Base-by-base conservation (phyloP, 441 rosid genomes). In the Macaranga tanarius region DNA sequence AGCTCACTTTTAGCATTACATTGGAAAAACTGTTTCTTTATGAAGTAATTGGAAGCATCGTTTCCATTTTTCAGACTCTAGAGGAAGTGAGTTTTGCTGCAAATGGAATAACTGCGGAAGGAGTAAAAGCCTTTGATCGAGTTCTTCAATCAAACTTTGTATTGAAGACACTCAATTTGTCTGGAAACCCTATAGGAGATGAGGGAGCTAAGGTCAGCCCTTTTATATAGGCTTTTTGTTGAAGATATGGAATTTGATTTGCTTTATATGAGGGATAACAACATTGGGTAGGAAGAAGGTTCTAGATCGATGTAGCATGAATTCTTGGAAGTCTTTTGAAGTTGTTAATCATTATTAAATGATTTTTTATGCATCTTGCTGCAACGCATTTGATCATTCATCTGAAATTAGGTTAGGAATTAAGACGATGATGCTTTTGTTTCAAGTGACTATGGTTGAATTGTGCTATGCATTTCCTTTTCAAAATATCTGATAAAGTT, bases 61-160 rank as follows among this genome's bases (percentile, higher is more conserved):
- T 76, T 25, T 54, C 60, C 67, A 47, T 64, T 62, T 81, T 78
- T 68, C 79, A 90, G 99, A 84, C 79, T 69, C 79, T 85, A 68
- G 97, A 88, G 83, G 95, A 94, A 85, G 99, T 92, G 47, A 90
- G 89, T 82, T 94, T 94, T 89, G 94, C 97, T 80, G 92, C 97
- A 75, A 89, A 90, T 83, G 95, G 97, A 71, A 92, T 94, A 78
- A 90, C 99, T 63, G 89, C 95, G 7, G 84, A 87, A 70, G 99
- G 97, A 77, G 71, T 91, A 42, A 87, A 87, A 83, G 97, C 99
- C 62, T 92, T 92, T 54, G 93, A 95, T 48, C 87, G 86, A 64
- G 88, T 95, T 79, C 97, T 95, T 84, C 92, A 92, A 65, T 86
- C 97, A 42, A 95, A 91, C 85, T 72, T 88, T 77, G 75, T 73